Evolutionary conservation across 305 asterid genomes (phyloP), one percentile per base, ranked within the genome.

Genomic region (Ruellia speciosa): DNA sequence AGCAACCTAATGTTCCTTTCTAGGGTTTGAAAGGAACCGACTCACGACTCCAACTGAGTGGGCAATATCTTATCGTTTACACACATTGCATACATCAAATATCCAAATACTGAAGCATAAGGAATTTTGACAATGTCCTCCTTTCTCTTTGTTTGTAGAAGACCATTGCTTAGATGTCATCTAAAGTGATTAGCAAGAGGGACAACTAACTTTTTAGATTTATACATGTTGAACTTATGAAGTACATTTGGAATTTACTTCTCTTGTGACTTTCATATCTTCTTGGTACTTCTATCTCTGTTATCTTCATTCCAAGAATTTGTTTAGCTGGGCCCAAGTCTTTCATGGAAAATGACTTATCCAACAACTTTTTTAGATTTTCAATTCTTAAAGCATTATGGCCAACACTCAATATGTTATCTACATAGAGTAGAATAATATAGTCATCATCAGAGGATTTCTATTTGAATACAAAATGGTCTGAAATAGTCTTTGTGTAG

Each of bases 41-140:
- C 17, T 58, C 19, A 58, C 18, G 2, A 18, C 33, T 7, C 54
- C 53, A 41, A 58, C 53, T 6, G 41, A n/a, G 41, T 41, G 50
- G 2, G 41, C 63, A 5, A 59, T 19, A 8, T 47, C n/a, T 0
- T 54, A 14, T 14, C 46, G n/a, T n/a, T 20, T 59, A 13, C 54
- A 17, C 6, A 59, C 64, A 47, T 20, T 5, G 37, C 54, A 47
- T 59, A 59, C 64, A 59, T 59, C 9, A 59, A 28, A 14, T 43
- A 12, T 0, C 54, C 63, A 15, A 58, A 2, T 5, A 8, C 12
- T 1, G 49, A 56, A 0, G 50, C 14, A 17, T 34, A 56, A 0
- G 50, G 4, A 0, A 39, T 8, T 2, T 12, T 12, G 2, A 0
- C 14, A 31, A 40, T 56, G n/a, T 15, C 39, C 14, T 12, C 7